Evolutionary conservation across 192 early-diverging fungal species (phyloP).

Genomic region (Geranomyces variabilis): DNA sequence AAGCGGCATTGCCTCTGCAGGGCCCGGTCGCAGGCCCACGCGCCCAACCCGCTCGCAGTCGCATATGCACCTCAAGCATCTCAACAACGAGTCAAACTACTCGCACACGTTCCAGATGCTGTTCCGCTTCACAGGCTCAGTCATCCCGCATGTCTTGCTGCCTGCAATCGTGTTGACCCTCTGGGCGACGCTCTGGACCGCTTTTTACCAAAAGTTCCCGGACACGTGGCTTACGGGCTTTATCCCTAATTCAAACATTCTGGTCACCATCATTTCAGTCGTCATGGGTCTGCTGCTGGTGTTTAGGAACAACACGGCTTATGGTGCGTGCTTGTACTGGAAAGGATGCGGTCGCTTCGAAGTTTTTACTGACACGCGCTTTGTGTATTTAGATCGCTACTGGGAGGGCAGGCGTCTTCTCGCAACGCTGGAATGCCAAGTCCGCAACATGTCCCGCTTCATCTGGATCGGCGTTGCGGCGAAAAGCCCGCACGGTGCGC

Average conservation of each 20-base stretch:
- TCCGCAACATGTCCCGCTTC: slow-evolving; percentile 77
- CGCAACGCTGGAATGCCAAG: slow-evolving; percentile 65
- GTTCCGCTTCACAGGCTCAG: slow-evolving; percentile 5
- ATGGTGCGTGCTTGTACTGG: not conserved
- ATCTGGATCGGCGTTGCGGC: slow-evolving; percentile 68
- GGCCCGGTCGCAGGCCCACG: no score
- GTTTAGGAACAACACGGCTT: slow-evolving; percentile 50
- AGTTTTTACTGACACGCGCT: no score
- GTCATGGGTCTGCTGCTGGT: slow-evolving; percentile 45
- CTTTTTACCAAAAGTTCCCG: slow-evolving; percentile 8
- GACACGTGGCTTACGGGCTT: slow-evolving; percentile 19
- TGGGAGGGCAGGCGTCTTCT: slow-evolving; percentile 87
- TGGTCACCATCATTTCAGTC: slow-evolving; percentile 39
- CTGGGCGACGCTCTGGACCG: slow-evolving; percentile 22
- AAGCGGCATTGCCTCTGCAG: no score
- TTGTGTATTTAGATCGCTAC: slow-evolving; percentile 39
- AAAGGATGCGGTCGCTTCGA: no score
- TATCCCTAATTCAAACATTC: slow-evolving; percentile 24
- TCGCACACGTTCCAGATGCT: slow-evolving; percentile 21
- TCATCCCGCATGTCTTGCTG: slow-evolving; percentile 18
- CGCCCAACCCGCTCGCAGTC: not conserved
- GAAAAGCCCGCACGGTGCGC: slow-evolving; percentile 13
- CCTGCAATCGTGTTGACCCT: slow-evolving; percentile 14
- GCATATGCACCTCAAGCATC: not conserved
- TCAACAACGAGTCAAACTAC: slow-evolving; percentile 33